phyloP scores from a whole-genome alignment of 257 asterid species.

The Solanum etuberosum region DNA sequence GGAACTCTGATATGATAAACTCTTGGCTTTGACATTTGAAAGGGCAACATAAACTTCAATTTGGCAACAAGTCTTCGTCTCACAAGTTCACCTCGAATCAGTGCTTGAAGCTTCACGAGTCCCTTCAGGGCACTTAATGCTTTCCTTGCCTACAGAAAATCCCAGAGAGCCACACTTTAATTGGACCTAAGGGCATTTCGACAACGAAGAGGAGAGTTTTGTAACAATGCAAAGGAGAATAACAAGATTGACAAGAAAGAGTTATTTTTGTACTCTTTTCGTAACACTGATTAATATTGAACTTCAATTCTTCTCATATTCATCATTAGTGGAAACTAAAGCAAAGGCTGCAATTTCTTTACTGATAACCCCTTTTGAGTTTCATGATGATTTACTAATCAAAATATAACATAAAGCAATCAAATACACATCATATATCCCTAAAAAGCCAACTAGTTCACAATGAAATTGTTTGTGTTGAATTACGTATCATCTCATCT shows the following conservation, averaged over 20 bases:
- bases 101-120: slow-evolving; percentile 76
- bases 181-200: not conserved
- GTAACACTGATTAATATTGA: not conserved
- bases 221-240: not conserved
- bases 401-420: not conserved
- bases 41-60: slow-evolving; percentile 8
- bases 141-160: slow-evolving; percentile 52
- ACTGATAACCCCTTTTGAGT: not conserved
- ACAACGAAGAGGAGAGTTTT: not conserved
- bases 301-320: not conserved
- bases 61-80: slow-evolving; percentile 28
- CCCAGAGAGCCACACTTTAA: not conserved
- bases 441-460: not conserved
- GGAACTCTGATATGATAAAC: slow-evolving; percentile 27
- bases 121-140: slow-evolving; percentile 77
- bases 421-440: not conserved
- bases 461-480: not conserved
- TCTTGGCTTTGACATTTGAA: slow-evolving; percentile 11
- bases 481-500: not conserved
- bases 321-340: not conserved
- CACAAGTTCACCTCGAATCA: slow-evolving; percentile 62
- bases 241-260: not conserved
- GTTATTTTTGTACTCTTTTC: not conserved
- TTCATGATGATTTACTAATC: not conserved
- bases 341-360: not conserved